phyloP scores from a whole-genome alignment of 176 grass and related monocot species.

The Musa acuminata region DNA sequence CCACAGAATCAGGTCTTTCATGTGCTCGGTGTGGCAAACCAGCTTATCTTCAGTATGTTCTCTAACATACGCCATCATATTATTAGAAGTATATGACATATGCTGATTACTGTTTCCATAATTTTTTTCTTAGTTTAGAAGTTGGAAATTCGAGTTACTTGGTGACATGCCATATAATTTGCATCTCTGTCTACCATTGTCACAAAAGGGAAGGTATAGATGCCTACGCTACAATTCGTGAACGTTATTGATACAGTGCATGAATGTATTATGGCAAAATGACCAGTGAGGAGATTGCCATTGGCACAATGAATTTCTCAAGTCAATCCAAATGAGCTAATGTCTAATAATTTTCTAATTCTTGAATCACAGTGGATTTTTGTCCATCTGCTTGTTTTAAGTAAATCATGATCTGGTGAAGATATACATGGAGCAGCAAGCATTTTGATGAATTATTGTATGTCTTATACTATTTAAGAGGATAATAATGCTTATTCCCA shows the following conservation, averaged over 20 bases:
- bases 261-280: neutral
- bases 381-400: too few species aligned
- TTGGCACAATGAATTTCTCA: neutral
- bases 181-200: neutral
- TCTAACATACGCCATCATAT: neutral
- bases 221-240: neutral
- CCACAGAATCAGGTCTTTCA: constrained; percentile 33
- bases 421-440: neutral
- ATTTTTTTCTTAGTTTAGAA: neutral
- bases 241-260: neutral
- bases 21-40: constrained; percentile 88
- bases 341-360: neutral
- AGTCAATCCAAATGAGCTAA: neutral
- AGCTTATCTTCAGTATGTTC: constrained; percentile 57
- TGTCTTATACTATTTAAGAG: neutral
- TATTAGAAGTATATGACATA: neutral
- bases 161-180: too few species aligned
- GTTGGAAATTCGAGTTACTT: neutral
- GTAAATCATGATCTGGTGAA: neutral
- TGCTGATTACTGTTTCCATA: neutral
- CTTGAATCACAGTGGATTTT: neutral
- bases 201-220: neutral
- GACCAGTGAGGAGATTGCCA: neutral
- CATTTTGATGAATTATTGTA: neutral
- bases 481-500: neutral